Percentiles rank a stretch among this genome's conserved stretches.
These are phyloP conservation scores for Bacidia gigantensis DNA, from an alignment of 495 filamentous ascomycete species.

Conservation along the genomic window DNA sequence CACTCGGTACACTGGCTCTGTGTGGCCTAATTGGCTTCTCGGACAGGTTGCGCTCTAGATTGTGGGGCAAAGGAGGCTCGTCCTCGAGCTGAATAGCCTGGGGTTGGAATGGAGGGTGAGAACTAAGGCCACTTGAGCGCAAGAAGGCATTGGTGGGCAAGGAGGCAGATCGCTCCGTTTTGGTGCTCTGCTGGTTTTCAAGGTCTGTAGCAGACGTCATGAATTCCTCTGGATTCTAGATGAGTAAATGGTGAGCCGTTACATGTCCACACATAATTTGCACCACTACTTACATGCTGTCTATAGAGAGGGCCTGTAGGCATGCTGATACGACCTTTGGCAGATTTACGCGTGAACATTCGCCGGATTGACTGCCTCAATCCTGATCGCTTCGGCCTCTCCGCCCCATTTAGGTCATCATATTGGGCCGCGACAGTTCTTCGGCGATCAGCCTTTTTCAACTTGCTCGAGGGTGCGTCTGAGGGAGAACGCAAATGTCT, in stretches of 20 bases:
- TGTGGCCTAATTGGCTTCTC: slow-evolving; percentile 12
- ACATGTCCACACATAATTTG: too few species aligned
- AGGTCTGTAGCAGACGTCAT: slow-evolving; percentile 17
- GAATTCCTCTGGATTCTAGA: slow-evolving; percentile 9
- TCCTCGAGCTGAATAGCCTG: neutral
- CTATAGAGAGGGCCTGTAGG: slow-evolving; percentile 12
- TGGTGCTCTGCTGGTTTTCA: neutral
- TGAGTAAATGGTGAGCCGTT: too few species aligned
- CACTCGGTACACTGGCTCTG: slow-evolving; percentile 17
- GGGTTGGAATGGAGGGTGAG: slow-evolving; percentile 11
- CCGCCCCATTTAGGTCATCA: neutral
- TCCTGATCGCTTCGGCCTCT: slow-evolving; percentile 14
- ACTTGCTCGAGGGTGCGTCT: neutral
- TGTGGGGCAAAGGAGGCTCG: neutral
- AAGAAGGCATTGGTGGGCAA: slow-evolving; percentile 13
- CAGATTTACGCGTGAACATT: slow-evolving; percentile 15
- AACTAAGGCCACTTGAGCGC: slow-evolving; percentile 17
- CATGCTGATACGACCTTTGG: slow-evolving; percentile 17
- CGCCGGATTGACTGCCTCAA: slow-evolving; percentile 16
- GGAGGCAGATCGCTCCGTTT: slow-evolving; percentile 13
- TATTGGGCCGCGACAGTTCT: neutral
- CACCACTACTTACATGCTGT: slow-evolving; percentile 14
- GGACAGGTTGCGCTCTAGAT: slow-evolving; percentile 8
- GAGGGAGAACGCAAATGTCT: slow-evolving; percentile 1
- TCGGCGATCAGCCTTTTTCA: slow-evolving; percentile 10